Evolutionary conservation across 768 basidiomycete genomes (phyloP).

Genomic region (Trametes coccinea): DNA sequence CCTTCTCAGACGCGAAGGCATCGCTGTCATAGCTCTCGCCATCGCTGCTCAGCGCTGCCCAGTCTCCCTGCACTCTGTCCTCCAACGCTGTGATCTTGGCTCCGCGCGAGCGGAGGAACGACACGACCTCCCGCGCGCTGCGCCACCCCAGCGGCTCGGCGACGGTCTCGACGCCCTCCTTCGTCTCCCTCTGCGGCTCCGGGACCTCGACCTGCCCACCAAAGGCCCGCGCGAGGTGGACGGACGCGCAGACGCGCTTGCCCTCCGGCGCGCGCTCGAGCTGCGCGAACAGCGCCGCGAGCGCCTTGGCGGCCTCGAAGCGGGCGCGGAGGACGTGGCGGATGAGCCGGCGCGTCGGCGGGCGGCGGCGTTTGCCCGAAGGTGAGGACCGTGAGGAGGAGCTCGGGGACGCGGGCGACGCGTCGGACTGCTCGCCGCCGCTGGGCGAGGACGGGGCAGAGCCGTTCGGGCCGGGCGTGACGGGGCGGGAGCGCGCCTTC

Average conservation of each 20-base stretch:
- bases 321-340: conserved; percentile 87
- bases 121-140: conserved; percentile 67
- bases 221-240: conserved; percentile 49
- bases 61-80: conserved; percentile 56
- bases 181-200: conserved; percentile 27
- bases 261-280: conserved; percentile 47
- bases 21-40: conserved; percentile 41
- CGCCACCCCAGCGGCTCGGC: conserved; percentile 51
- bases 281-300: conserved; percentile 71
- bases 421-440: conserved; percentile 14
- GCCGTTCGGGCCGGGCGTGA: conserved; percentile 19
- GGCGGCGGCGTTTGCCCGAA: conserved; percentile 38
- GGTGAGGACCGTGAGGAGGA: conserved; percentile 18
- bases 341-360: conserved; percentile 81
- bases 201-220: conserved; percentile 41
- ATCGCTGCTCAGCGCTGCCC: conserved; percentile 71
- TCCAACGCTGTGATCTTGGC: conserved; percentile 63
- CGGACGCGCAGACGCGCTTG: conserved; percentile 47
- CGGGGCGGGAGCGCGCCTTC: conserved; percentile 26
- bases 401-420: conserved; percentile 27
- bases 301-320: conserved; percentile 75
- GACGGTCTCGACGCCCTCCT: conserved; percentile 18
- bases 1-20: conserved; percentile 13
- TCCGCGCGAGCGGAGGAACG: conserved; percentile 67
- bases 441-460: conserved; percentile 4